Evolutionary conservation across 495 filamentous ascomycete genomes (phyloP).

Genomic region (Penicillium samsonianum): DNA sequence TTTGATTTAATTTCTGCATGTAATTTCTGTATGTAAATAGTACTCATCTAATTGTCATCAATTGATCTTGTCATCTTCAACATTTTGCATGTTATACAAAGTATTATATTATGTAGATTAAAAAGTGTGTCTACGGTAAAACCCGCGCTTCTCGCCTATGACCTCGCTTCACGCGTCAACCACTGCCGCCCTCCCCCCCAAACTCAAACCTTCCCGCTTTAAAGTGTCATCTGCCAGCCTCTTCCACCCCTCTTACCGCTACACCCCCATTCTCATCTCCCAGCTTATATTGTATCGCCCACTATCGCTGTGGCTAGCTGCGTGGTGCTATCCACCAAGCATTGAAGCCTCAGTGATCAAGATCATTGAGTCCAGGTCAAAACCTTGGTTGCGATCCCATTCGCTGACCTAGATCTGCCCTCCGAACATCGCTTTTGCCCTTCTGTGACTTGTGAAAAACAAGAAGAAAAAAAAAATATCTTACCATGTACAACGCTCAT

Average conservation of each 20-base stretch:
- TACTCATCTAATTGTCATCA: background rate
- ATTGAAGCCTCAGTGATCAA: constrained; percentile 24
- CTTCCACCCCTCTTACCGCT: constrained; percentile 23
- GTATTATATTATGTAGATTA: background rate
- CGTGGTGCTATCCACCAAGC: constrained; percentile 33
- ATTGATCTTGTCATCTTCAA: background rate
- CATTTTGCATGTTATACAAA: background rate
- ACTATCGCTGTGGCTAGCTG: constrained; percentile 29
- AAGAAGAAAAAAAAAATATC: background rate
- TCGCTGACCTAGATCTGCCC: constrained; percentile 15
- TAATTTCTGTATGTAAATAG: background rate
- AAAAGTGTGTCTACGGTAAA: background rate
- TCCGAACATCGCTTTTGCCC: constrained; percentile 1
- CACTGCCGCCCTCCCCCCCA: constrained; percentile 36
- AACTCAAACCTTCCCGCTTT: constrained; percentile 34
- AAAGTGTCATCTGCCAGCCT: constrained; percentile 31
- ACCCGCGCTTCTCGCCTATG: constrained; percentile 38
- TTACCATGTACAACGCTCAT: constrained; percentile 85
- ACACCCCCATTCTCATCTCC: constrained; percentile 11
- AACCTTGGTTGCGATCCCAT: constrained; percentile 20
- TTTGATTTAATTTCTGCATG: background rate
- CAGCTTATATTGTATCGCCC: constrained; percentile 6
- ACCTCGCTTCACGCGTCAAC: constrained; percentile 45
- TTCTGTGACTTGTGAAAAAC: background rate
- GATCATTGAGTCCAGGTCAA: constrained; percentile 17